A percentile compares a stretch with the other conserved stretches of the same genome.
phyloP scores from a whole-genome alignment of 192 early-diverging fungal genomes.

The Thamnidium elegans region DNA sequence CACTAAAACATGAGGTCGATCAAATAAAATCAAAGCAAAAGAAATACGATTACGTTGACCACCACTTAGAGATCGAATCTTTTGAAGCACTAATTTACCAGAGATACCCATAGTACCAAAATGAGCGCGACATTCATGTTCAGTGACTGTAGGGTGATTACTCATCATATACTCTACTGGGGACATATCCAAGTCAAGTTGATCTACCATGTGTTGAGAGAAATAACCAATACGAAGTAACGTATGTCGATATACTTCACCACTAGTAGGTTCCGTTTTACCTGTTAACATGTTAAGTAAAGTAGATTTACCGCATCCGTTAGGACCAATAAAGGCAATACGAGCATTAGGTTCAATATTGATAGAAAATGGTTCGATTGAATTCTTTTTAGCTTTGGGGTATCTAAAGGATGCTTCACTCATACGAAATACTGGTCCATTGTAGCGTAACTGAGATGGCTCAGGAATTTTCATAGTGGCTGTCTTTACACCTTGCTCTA shows the following conservation, averaged over 20 bases:
- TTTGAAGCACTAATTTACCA: conserved; percentile 57
- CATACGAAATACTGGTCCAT: conserved; percentile 64
- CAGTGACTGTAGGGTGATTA: conserved; percentile 41
- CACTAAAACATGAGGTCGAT: conserved; percentile 65
- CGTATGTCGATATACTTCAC: conserved; percentile 61
- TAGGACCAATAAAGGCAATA: conserved; percentile 79
- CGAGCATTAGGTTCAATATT: conserved; percentile 65
- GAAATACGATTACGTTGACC: conserved; percentile 82
- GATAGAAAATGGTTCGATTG: conserved; percentile 67
- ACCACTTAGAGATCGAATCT: conserved; percentile 68
- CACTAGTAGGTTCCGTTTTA: conserved; percentile 55
- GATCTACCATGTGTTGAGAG: conserved; percentile 79
- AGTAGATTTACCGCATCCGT: conserved; percentile 82
- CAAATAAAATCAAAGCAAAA: conserved; percentile 64
- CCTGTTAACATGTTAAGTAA: conserved; percentile 75
- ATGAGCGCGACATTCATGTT: conserved; percentile 64
- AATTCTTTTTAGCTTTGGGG: conserved; percentile 17
- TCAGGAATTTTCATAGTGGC: conserved; percentile 65
- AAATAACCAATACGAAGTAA: conserved; percentile 75
- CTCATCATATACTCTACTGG: conserved; percentile 51
- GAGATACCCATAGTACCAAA: conserved; percentile 80
- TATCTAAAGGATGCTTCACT: conserved; percentile 53
- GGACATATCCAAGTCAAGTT: conserved; percentile 52
- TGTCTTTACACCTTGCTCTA: conserved; percentile 57
- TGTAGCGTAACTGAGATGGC: conserved; percentile 63